Conservation (phyloP, 805 yeast genomes). For the Zygoascus ofunaensis region DNA sequence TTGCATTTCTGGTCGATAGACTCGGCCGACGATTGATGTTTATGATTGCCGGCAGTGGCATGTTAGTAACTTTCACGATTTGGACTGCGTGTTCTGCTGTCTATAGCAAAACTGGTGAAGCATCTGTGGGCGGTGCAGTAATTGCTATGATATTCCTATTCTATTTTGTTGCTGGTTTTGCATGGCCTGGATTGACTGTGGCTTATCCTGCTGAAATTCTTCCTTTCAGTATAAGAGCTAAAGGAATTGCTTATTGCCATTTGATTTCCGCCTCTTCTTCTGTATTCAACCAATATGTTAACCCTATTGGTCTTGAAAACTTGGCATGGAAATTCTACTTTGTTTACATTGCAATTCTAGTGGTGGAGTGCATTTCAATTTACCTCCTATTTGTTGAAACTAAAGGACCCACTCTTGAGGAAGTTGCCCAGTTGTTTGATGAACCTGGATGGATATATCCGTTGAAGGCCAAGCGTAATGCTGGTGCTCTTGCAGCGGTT, state of each 20-base stretch:
- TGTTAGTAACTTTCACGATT: conserved; percentile 10
- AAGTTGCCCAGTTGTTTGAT: conserved; percentile 44
- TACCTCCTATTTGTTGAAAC: conserved; percentile 36
- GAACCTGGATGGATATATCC: neutral
- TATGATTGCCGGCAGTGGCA: conserved; percentile 7
- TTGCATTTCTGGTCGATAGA: conserved; percentile 10
- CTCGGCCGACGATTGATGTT: conserved; percentile 11
- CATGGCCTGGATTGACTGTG: conserved; percentile 93
- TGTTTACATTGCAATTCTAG: conserved; percentile 33
- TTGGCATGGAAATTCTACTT: conserved; percentile 39
- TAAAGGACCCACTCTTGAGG: conserved; percentile 37
- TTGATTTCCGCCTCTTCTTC: neutral
- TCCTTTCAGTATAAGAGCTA: conserved; percentile 72
- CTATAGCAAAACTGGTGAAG: neutral
- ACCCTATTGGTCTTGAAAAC: conserved; percentile 35
- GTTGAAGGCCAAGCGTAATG: too few relatives aligned
- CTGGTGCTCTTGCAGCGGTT: neutral
- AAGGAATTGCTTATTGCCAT: conserved; percentile 54
- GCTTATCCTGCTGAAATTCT: conserved; percentile 71
- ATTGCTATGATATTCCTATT: conserved; percentile 52
- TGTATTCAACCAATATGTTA: conserved; percentile 27
- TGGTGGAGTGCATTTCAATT: conserved; percentile 26
- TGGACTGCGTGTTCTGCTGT: conserved; percentile 4
- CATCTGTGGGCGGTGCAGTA: conserved; percentile 11
- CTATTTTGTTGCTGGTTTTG: conserved; percentile 71